Conservation (phyloP, 345 rosid genomes). For the Salix exigua region DNA sequence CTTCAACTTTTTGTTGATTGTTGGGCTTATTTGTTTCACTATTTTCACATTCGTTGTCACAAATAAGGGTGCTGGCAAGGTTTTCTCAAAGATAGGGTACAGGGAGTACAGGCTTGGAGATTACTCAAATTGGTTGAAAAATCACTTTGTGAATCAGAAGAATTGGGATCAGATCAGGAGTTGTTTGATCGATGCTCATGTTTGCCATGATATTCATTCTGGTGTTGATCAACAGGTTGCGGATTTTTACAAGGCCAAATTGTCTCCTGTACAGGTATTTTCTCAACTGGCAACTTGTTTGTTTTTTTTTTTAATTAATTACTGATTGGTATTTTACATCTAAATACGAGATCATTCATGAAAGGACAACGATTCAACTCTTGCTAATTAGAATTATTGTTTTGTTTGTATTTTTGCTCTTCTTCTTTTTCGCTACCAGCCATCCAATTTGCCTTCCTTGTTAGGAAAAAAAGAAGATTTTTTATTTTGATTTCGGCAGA, state of each 20-base stretch:
- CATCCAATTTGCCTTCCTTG: too few relatives aligned
- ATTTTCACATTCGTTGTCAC: constrained; percentile 30
- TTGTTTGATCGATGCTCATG: constrained; percentile 32
- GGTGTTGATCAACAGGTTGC: neutral
- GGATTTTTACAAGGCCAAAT: neutral
- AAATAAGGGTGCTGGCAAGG: constrained; percentile 21
- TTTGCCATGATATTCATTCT: constrained; percentile 10
- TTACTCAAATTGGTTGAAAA: constrained; percentile 32
- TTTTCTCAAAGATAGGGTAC: constrained; percentile 20
- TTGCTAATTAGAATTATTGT: too few relatives aligned
- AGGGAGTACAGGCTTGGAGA: constrained; percentile 24
- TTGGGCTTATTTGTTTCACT: constrained; percentile 20
- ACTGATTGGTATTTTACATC: too few relatives aligned
- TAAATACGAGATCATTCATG: too few relatives aligned
- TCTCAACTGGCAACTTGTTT: neutral
- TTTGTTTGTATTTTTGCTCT: too few relatives aligned
- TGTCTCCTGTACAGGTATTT: constrained; percentile 17
- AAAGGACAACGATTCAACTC: too few relatives aligned
- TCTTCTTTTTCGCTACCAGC: too few relatives aligned
- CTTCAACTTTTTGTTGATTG: constrained; percentile 18
- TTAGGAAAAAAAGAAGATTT: too few relatives aligned
- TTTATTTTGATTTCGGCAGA: too few relatives aligned
- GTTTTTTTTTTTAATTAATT: neutral
- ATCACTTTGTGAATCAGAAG: constrained; percentile 22
- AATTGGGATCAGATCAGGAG: constrained; percentile 30